Percentiles rank a stretch among this genome's conserved stretches.
phyloP scores from a whole-genome alignment of 2,329 filamentous ascomycete genomes.

The Phaeosphaeriaceae sp. region DNA sequence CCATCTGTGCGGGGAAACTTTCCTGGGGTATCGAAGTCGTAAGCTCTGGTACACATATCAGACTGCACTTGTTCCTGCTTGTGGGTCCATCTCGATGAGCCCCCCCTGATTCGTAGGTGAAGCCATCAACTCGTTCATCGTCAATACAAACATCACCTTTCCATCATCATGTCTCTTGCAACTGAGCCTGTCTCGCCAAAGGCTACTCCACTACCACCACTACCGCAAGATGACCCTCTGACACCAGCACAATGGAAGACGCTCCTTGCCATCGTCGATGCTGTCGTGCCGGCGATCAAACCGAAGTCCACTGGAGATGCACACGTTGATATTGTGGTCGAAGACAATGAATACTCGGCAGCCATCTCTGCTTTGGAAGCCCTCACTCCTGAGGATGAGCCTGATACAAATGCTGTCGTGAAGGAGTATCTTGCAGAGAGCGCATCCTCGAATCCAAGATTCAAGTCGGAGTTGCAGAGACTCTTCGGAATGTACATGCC shows the following conservation, averaged over 20 bases:
- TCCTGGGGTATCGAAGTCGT: not conserved
- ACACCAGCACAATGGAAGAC: slow-evolving; percentile 65
- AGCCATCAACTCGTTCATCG: not conserved
- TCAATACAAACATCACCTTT: not conserved
- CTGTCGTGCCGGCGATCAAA: slow-evolving; percentile 66
- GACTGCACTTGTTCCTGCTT: not conserved
- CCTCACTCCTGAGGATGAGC: slow-evolving; percentile 33
- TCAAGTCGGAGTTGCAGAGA: slow-evolving; percentile 60
- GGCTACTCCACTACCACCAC: slow-evolving; percentile 55
- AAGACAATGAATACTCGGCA: slow-evolving; percentile 59
- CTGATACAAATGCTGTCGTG: slow-evolving; percentile 52
- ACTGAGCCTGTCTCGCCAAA: slow-evolving; percentile 43
- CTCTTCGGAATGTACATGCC: slow-evolving; percentile 59
- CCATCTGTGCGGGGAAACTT: not conserved
- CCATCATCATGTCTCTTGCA: slow-evolving; percentile 33
- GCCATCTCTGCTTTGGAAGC: slow-evolving; percentile 47
- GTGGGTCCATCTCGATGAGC: not conserved
- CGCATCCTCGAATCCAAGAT: slow-evolving; percentile 60
- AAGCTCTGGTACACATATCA: not conserved
- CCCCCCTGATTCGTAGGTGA: not conserved
- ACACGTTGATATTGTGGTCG: slow-evolving; percentile 54
- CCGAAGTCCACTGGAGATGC: slow-evolving; percentile 46
- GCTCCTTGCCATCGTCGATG: slow-evolving; percentile 63
- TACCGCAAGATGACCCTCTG: slow-evolving; percentile 57
- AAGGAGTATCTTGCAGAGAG: slow-evolving; percentile 62